These are phyloP conservation scores for Iberis pinnata DNA, from an alignment of 345 rosid genomes.

Conservation along the genomic window DNA sequence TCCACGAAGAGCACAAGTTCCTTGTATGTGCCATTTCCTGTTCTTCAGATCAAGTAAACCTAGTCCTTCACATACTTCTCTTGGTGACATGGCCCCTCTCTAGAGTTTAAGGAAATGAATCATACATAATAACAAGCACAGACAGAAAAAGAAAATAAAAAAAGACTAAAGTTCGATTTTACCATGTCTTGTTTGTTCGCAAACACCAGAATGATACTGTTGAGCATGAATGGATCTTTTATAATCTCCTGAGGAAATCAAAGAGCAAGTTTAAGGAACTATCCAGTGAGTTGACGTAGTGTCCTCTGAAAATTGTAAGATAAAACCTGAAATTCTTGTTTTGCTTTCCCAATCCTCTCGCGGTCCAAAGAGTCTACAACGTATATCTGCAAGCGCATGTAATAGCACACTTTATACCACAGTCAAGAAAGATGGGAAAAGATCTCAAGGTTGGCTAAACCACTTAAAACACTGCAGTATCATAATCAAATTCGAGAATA, in stretches of 20 bases:
- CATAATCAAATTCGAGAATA: constrained; percentile 2
- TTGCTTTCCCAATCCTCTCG: constrained; percentile 92
- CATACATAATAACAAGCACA: not conserved
- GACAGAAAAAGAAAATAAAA: not conserved
- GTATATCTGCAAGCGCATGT: constrained; percentile 55
- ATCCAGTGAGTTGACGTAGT: constrained; percentile 21
- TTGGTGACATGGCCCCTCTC: constrained; percentile 99
- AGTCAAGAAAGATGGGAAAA: no score
- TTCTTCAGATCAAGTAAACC: constrained; percentile 88
- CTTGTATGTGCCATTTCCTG: constrained; percentile 99
- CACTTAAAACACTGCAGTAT: not conserved
- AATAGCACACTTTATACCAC: constrained; percentile 7
- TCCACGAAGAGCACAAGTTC: constrained; percentile 91
- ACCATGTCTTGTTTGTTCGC: constrained; percentile 99
- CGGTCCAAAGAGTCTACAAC: constrained; percentile 97
- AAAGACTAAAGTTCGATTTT: constrained; percentile 17
- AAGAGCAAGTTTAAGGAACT: constrained; percentile 19
- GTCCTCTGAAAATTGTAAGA: constrained; percentile 20
- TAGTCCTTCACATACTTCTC: constrained; percentile 87
- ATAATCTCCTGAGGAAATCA: constrained; percentile 65
- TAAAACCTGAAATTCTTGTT: constrained; percentile 85
- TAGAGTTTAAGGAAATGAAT: constrained; percentile 15
- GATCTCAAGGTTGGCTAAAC: constrained; percentile 6
- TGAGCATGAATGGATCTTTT: constrained; percentile 95
- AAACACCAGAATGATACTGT: constrained; percentile 85